Conservation (phyloP, 176 grass and related monocot species). For the bread wheat (Triticum aestivum) region IWGSC_CS_RefSeq_v2.1 NC_057811.1:455323419-455323918, state of each 20-base stretch:
- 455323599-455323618: background rate
- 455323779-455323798: conserved; percentile 61
- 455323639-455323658: conserved; percentile 33
- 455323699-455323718: conserved; percentile 62
- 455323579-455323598: too few relatives aligned
- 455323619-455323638: conserved; percentile 55
- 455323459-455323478: too few relatives aligned
- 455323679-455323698: background rate
- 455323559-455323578: too few relatives aligned
- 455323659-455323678: conserved; percentile 32
- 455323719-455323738: conserved; percentile 47
- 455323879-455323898: background rate
- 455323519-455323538: too few relatives aligned
- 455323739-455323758: conserved; percentile 14
- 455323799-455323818: background rate
- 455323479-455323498: too few relatives aligned
- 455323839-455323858: background rate
- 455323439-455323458: too few relatives aligned
- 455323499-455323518: too few relatives aligned
- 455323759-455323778: background rate
- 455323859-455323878: background rate
- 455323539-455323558: too few relatives aligned
- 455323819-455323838: conserved; percentile 30
- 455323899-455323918: background rate
- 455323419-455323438: too few relatives aligned